Percentiles rank a stretch among this genome's conserved stretches.
Evolutionary conservation across 441 rosid species (phyloP).

Genomic region (Populus tomentosa): DNA sequence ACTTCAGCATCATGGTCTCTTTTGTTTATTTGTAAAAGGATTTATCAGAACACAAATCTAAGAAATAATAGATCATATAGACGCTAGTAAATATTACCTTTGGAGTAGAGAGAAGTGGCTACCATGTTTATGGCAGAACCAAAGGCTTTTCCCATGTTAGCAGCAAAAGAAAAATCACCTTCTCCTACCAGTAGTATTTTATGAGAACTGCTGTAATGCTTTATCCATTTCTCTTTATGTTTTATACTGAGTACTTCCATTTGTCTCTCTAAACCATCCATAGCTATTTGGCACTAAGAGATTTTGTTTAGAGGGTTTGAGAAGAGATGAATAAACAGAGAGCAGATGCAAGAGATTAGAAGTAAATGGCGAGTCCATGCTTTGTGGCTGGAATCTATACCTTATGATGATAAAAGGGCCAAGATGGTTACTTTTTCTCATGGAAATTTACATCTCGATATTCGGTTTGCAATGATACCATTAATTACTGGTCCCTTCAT

Average conservation of each 20-base stretch:
- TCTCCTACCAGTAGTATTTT: slow-evolving; percentile 32
- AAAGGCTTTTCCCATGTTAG: slow-evolving; percentile 29
- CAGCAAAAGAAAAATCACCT: slow-evolving; percentile 38
- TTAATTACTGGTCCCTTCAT: too few relatives aligned
- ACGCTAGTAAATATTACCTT: slow-evolving; percentile 8
- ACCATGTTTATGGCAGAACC: slow-evolving; percentile 19
- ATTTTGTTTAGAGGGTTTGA: too few relatives aligned
- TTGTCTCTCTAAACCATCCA: not conserved
- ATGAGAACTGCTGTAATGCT: slow-evolving; percentile 15
- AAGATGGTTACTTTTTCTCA: too few relatives aligned
- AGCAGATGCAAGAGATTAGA: too few relatives aligned
- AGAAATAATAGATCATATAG: not conserved
- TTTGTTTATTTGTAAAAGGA: not conserved
- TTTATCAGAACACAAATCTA: not conserved
- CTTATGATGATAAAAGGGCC: too few relatives aligned
- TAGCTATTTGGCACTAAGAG: not conserved
- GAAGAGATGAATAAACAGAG: too few relatives aligned
- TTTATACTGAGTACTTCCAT: not conserved
- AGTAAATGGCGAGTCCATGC: too few relatives aligned
- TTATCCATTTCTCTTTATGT: slow-evolving; percentile 11
- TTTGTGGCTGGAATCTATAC: too few relatives aligned
- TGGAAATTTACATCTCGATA: too few relatives aligned
- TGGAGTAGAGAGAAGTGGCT: slow-evolving; percentile 26
- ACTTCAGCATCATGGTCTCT: slow-evolving; percentile 15
- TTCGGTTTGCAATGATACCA: too few relatives aligned